Percentiles rank a stretch among this genome's conserved stretches.
phyloP scores from a whole-genome alignment of 2,329 filamentous ascomycete genomes.

The Cryphonectria carpinicola region DNA sequence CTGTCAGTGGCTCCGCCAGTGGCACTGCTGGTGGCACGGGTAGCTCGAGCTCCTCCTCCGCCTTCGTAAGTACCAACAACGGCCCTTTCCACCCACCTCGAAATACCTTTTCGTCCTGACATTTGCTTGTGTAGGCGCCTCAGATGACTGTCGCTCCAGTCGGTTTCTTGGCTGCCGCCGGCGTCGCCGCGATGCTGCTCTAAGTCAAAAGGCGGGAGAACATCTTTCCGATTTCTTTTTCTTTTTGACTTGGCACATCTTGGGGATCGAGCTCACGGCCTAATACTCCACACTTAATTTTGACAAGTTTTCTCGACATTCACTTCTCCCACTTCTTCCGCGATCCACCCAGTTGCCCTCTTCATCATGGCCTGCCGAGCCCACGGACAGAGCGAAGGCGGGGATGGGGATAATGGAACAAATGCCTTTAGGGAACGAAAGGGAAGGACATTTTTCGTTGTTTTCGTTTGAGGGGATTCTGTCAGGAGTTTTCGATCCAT shows the following conservation, averaged over 20 bases:
- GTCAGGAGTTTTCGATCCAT: slow-evolving; percentile 23
- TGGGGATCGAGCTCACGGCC: slow-evolving; percentile 11
- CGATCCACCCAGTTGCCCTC: slow-evolving; percentile 14
- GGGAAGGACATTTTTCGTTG: slow-evolving; percentile 25
- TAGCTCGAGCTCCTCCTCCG: slow-evolving; percentile 32
- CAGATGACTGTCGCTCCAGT: slow-evolving; percentile 50
- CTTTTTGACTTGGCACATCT: slow-evolving; percentile 11
- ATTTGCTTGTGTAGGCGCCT: slow-evolving; percentile 35
- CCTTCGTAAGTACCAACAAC: slow-evolving; percentile 34
- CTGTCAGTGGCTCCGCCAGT: slow-evolving; percentile 30
- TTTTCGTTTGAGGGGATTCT: slow-evolving; percentile 20
- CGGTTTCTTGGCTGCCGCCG: slow-evolving; percentile 53
- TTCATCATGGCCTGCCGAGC: slow-evolving; percentile 17
- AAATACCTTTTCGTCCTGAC: slow-evolving; percentile 21
- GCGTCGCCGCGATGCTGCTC: slow-evolving; percentile 53
- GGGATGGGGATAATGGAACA: slow-evolving; percentile 12
- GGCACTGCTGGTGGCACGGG: slow-evolving; percentile 25
- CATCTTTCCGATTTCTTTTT: slow-evolving; percentile 9
- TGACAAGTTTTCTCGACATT: slow-evolving; percentile 16
- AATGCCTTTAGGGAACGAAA: slow-evolving; percentile 8
- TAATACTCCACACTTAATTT: slow-evolving; percentile 25
- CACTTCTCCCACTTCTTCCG: slow-evolving; percentile 17
- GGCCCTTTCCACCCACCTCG: not conserved
- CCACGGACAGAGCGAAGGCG: slow-evolving; percentile 15
- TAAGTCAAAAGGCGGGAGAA: slow-evolving; percentile 38